Base-by-base conservation (phyloP, 768 basidiomycete genomes). In the Lentinula lateritia region DNA sequence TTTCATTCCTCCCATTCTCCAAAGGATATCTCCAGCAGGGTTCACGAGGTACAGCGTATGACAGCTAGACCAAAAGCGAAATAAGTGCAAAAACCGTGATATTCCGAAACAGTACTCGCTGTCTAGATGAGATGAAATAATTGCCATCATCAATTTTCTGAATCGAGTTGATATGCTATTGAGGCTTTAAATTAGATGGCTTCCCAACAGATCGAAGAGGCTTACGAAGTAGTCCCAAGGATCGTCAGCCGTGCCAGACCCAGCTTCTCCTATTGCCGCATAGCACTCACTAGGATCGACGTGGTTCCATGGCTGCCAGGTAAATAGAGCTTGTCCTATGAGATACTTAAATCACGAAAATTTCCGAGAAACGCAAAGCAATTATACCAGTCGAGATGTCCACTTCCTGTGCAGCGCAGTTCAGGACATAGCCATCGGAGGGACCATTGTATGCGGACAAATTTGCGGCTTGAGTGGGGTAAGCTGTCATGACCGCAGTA, bases 1-100 rank as follows among this genome's bases (percentile, higher is more conserved):
- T 32, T 52, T 52, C 46, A 63, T 65, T 6, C 67, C 67, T 4
- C 67, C 67, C 23, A 68, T 62, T 4, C 64, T 64, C 67, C 67
- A 68, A 3, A 66, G 23, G 50, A 68, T 65, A 6, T 61, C 62
- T 7, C 67, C 67, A 55, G 64, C 61, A 9, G 52, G 50, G 36
- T 46, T 52, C 56, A 59, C 58, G 4, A 68, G 56, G 41, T 66
- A 65, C 41, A 65, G 65, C 1, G 66, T 46, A 34, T 65, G 61
- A 50, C 63, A 58, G 41, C 52, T 62, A 43, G 62, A 38, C 18
- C 62, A 58, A 28, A 52, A 32, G n/a, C 4, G 18, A 39, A 12
- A 12, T 36, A 4, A 54, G 35, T 35, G 13, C 20, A 7, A 13
- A n/a, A 38, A 1, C 18, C 16, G 45, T n/a, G 20, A 28, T 10